Evolutionary conservation across 768 basidiomycete species (phyloP).

Genomic region (Cystobasidium onofrii): DNA sequence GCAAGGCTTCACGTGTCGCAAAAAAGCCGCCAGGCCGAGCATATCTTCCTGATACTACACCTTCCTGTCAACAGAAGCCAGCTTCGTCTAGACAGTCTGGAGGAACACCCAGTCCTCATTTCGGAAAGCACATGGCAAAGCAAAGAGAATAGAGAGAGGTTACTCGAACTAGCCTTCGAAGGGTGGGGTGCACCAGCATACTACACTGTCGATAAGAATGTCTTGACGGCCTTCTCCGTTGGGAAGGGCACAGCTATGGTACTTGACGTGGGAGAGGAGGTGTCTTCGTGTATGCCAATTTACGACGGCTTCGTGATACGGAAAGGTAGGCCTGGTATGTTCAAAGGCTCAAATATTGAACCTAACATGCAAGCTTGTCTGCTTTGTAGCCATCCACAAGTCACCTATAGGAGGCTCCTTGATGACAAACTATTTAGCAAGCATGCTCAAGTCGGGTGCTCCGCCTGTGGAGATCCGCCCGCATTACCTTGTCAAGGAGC

Average conservation of each 20-base stretch:
- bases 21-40: not conserved
- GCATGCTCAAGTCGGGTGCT: constrained; percentile 20
- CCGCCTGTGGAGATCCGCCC: constrained; percentile 59
- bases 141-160: constrained; percentile 76
- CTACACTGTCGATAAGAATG: constrained; percentile 90
- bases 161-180: constrained; percentile 97
- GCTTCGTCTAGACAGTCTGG: constrained; percentile 36
- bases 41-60: not conserved
- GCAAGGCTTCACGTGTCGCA: constrained; percentile 9
- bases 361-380: not conserved
- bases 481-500: constrained; percentile 77
- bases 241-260: constrained; percentile 96
- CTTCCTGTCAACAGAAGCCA: constrained; percentile 26
- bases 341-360: not conserved
- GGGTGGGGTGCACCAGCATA: constrained; percentile 89
- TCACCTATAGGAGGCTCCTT: constrained; percentile 51
- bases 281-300: constrained; percentile 85
- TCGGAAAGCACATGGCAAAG: constrained; percentile 98
- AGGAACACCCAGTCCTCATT: constrained; percentile 79
- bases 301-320: constrained; percentile 95
- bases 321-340: constrained; percentile 58
- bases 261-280: constrained; percentile 81
- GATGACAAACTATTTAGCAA: constrained; percentile 57
- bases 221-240: constrained; percentile 90
- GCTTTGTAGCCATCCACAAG: constrained; percentile 58